Evolutionary conservation across 495 filamentous ascomycete species (phyloP).

Genomic region (Trichoderma parareesei): DNA sequence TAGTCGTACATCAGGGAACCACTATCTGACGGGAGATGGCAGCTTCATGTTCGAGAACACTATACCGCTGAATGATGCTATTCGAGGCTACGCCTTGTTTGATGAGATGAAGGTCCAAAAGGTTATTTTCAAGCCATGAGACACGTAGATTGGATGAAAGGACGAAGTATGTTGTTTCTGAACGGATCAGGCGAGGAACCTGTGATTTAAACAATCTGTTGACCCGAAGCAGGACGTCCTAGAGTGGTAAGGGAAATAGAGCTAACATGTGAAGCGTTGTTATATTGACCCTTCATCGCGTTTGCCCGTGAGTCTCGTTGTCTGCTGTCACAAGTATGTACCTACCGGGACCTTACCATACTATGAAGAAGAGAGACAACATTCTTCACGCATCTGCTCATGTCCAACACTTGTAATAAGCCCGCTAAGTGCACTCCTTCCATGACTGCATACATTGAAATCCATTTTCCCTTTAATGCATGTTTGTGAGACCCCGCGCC

Average conservation of each 20-base stretch:
- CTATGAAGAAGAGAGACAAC: background rate
- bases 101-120: constrained; percentile 92
- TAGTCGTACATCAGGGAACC: constrained; percentile 10
- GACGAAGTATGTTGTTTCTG: background rate
- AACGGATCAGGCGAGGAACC: too few species aligned
- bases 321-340: too few species aligned
- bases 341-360: too few species aligned
- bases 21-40: constrained; percentile 18
- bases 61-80: constrained; percentile 77
- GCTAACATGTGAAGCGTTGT: too few species aligned
- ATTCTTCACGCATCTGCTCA: background rate
- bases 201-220: too few species aligned
- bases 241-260: too few species aligned
- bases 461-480: background rate
- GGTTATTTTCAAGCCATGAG: constrained; percentile 49
- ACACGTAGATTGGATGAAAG: background rate
- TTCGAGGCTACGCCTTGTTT: constrained; percentile 86
- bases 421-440: background rate
- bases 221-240: too few species aligned
- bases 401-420: background rate
- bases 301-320: too few species aligned
- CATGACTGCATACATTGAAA: background rate
- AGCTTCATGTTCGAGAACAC: constrained; percentile 93
- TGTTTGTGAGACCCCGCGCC: background rate
- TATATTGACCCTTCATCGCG: too few species aligned